These are phyloP conservation scores for Wickerhamomyces sp. DNA, from an alignment of 1,139 yeast species.

Conservation along the genomic window DNA sequence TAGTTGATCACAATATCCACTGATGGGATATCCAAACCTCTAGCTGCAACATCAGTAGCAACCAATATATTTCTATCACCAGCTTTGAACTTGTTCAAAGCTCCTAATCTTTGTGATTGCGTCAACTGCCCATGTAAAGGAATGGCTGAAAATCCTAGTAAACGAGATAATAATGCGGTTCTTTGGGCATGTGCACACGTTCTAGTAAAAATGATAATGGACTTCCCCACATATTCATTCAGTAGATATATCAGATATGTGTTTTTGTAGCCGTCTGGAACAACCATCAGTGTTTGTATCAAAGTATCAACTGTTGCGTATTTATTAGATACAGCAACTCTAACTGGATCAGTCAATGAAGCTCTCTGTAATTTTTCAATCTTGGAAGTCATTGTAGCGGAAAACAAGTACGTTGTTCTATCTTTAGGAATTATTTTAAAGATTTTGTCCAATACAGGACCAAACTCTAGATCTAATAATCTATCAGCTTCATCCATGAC, in stretches of 20 bases:
- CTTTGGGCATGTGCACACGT: conserved; percentile 96
- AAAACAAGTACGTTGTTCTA: conserved; percentile 82
- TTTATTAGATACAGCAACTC: conserved; percentile 84
- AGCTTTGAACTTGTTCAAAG: conserved; percentile 85
- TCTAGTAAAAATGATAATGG: conserved; percentile 85
- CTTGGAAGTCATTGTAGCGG: conserved; percentile 95
- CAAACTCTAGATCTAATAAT: conserved; percentile 92
- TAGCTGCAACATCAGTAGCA: conserved; percentile 97
- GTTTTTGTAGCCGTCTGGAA: conserved; percentile 89
- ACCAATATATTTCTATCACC: conserved; percentile 80
- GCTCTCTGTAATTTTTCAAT: conserved; percentile 95
- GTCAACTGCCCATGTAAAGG: conserved; percentile 94
- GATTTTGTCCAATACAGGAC: conserved; percentile 87
- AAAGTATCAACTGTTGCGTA: conserved; percentile 92
- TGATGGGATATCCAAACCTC: conserved; percentile 94
- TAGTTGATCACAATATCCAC: conserved; percentile 92
- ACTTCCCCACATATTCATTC: conserved; percentile 82
- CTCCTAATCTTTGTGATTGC: conserved; percentile 89
- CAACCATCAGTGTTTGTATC: conserved; percentile 84
- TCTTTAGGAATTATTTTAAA: conserved; percentile 80
- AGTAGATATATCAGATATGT: conserved; percentile 78
- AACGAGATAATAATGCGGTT: conserved; percentile 74
- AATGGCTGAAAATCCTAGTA: conserved; percentile 82
- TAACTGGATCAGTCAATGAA: conserved; percentile 81
- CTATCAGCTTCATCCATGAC: conserved; percentile 98